These are phyloP conservation scores for Willaertia magna DNA, from an alignment of 208 protist species.

Conservation along the genomic window DNA sequence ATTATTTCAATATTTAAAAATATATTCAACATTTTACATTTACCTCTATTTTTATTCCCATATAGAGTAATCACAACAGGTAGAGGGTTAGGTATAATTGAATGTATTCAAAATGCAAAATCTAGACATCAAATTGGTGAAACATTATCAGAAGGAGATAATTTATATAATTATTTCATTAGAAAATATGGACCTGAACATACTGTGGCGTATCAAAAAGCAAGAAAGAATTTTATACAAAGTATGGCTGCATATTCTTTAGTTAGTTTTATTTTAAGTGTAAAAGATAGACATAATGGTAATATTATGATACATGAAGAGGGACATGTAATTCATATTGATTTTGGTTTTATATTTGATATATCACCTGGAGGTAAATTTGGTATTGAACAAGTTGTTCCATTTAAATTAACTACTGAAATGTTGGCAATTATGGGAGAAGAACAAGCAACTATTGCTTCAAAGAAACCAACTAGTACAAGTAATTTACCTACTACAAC, in stretches of 20 bases:
- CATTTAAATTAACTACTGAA: conserved; percentile 35
- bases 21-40: conserved; percentile 56
- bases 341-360: conserved; percentile 62
- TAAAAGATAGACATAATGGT: conserved; percentile 57
- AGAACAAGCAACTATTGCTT: neutral
- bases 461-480: neutral
- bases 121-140: conserved; percentile 75
- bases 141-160: conserved; percentile 48
- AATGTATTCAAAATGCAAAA: conserved; percentile 63
- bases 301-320: conserved; percentile 51
- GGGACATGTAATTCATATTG: conserved; percentile 60
- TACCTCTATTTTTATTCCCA: conserved; percentile 69
- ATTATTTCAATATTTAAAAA: conserved; percentile 65
- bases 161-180: conserved; percentile 72
- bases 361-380: conserved; percentile 48
- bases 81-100: conserved; percentile 69
- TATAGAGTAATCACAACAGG: conserved; percentile 75
- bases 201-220: conserved; percentile 54
- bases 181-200: conserved; percentile 69
- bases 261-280: conserved; percentile 35
- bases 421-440: conserved; percentile 2
- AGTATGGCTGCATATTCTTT: conserved; percentile 47
- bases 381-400: conserved; percentile 31
- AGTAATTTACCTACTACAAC: neutral
- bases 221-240: conserved; percentile 57